Base-by-base conservation (phyloP, 768 basidiomycete genomes). In the Cyclocybe cylindracea region DNA sequence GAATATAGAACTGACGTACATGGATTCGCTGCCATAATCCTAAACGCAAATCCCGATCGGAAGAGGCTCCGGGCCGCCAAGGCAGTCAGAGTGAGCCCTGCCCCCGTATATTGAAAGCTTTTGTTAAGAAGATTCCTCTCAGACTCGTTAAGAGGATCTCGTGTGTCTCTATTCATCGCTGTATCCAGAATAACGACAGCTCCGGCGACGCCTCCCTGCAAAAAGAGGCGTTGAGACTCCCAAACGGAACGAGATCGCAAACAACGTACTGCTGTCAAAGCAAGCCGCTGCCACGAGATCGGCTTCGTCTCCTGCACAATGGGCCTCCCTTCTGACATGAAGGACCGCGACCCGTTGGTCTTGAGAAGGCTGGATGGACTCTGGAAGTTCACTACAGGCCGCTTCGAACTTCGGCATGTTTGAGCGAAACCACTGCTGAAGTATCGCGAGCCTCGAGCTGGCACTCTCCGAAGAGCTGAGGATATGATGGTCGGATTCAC, bases 91-190 rank as follows among this genome's bases (percentile, higher is more conserved):
- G 75, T 75, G 19, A 95, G 81, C 1, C 92, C 93, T 42, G 78
- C 87, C 9, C 87, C 92, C 5, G 91, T 91, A 60, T 92, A 94
- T 62, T 82, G 84, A 77, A 92, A 94, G 50, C 80, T 86, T 36
- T 86, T 83, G 59, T 94, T 82, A 4, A 94, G 74, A 61, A 88
- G 82, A 9, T 80, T 80, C 50, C 77, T 83, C 67, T 94, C 91
- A 0, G 76, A 74, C 0, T 66, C 48, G 36, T 83, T 80, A 24
- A 92, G 74, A 4, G 80, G 70, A 39, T 87, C 89, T 37, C 89
- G 77, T 0, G 89, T 92, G 56, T 92, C 89, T 53, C 90, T 78
- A 62, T 94, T 94, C 61, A 94, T 71, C 35, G 87, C 73, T 2
- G 72, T 77, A 57, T 91, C 79, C 19, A 84, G 72, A 3, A 81